Evolutionary conservation across 108 stramenopile genomes (phyloP).

Genomic region (Aureococcus anophagefferens): DNA sequence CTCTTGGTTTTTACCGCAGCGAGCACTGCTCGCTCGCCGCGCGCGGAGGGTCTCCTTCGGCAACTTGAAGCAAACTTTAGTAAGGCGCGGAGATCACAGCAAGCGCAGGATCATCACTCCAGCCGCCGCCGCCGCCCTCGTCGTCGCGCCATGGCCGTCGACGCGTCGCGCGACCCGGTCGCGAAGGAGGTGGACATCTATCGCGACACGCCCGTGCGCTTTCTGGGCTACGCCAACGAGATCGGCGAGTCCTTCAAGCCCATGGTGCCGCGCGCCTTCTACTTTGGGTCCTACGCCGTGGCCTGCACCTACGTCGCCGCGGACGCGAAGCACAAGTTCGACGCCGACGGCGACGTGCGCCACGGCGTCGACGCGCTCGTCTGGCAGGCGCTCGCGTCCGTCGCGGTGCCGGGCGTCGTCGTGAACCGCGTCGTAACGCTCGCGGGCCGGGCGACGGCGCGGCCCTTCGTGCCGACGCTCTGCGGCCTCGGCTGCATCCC

Average conservation of each 20-base stretch:
- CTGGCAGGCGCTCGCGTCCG: constrained; percentile 29
- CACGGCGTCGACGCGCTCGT: constrained; percentile 22
- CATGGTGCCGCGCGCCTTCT: constrained; percentile 17
- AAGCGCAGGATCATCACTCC: too few species aligned
- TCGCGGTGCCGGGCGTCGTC: constrained; percentile 23
- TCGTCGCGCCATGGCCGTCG: too few species aligned
- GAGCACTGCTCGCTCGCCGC: too few species aligned
- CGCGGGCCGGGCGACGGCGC: neutral
- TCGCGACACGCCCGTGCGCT: constrained; percentile 8
- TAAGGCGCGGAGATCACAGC: too few species aligned
- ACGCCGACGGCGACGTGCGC: neutral
- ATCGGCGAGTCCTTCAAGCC: constrained; percentile 25
- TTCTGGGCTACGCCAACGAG: constrained; percentile 33
- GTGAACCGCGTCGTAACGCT: constrained; percentile 18
- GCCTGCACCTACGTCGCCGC: constrained; percentile 23
- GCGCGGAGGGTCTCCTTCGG: too few species aligned
- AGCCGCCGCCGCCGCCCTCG: too few species aligned
- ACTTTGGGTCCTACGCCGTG: constrained; percentile 21
- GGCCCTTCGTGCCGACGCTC: constrained; percentile 18
- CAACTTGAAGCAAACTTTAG: too few species aligned
- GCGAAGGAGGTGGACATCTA: constrained; percentile 3
- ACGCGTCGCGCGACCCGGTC: neutral
- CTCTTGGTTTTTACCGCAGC: too few species aligned
- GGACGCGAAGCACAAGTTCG: constrained; percentile 23
- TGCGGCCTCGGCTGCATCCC: constrained; percentile 24